Evolutionary conservation across 371 early-diverging fungal species (phyloP), one percentile per base, ranked within the genome.

Genomic region (Cladochytrium tenue): DNA sequence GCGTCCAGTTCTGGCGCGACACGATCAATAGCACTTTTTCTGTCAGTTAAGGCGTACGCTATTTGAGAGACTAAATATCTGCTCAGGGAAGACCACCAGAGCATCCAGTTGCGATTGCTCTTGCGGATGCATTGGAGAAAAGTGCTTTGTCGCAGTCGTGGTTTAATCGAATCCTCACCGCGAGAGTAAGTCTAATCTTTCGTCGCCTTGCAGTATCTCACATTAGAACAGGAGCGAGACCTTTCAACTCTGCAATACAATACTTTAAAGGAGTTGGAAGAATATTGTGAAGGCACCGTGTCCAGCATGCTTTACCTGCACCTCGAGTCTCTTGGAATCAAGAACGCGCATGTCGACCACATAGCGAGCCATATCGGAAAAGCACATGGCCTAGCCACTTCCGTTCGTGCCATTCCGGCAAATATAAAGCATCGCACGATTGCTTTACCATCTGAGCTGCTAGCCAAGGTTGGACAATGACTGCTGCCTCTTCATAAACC

Each of bases 281-380:
- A 73, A 13, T 94, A 95, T 71, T 88, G 90, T 26, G 97, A 96
- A 74, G 89, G 92, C 67, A 93, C 95, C 0, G 88, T 89, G 26
- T 90, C 95, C 20, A 86, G 89, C 25, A 58, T 94, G 59, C 72
- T 96, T 33, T 95, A 96, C 73, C 81, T 94, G 53, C 92, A 93
- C 56, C 81, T 95, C 28, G 94, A 96, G 73, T 87, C 92, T 0
- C 79, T 94, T 7, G 93, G 94, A 3, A 78, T 95, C 31, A 81
- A 86, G 31, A 88, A 92, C 68, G 82, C 90, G 32, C 85, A 92
- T 60, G 90, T 93, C 0, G 96, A 96, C 76, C 95, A 95, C 77
- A 91, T 90, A 1, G 92, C 93, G 1, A 89, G 92, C 59, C 94
- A 95, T 70, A 81, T 95, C 51, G 96, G 95, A 31, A 92, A 95